A percentile compares a stretch with the other conserved stretches of the same genome.
phyloP scores from a whole-genome alignment of 768 basidiomycete species.

The Baorangia bicolor region DNA sequence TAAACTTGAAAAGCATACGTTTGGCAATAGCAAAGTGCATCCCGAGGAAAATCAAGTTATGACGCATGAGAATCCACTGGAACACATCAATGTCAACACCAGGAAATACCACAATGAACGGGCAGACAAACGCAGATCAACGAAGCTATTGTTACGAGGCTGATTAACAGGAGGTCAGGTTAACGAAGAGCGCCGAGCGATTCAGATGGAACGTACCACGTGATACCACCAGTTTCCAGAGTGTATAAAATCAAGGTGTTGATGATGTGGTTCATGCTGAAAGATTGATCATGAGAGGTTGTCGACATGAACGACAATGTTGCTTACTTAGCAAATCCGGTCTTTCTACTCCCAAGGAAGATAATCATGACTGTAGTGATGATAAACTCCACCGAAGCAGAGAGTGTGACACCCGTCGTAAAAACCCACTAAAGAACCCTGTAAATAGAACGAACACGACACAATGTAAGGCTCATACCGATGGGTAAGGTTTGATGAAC shows the following conservation, averaged over 20 bases:
- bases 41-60: conserved; percentile 36
- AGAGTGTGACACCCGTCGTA: conserved; percentile 31
- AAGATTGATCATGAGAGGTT: background rate
- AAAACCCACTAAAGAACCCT: conserved; percentile 29
- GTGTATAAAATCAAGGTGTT: conserved; percentile 52
- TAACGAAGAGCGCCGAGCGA: background rate
- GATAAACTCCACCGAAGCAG: conserved; percentile 34
- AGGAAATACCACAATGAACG: background rate
- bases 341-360: conserved; percentile 33
- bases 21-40: conserved; percentile 38
- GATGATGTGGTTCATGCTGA: conserved; percentile 48
- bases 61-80: conserved; percentile 35
- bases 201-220: conserved; percentile 31
- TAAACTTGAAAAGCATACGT: conserved; percentile 13
- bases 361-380: conserved; percentile 32
- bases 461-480: conserved; percentile 10
- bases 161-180: conserved; percentile 4
- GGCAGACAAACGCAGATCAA: conserved; percentile 30
- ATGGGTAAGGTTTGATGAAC: conserved; percentile 33
- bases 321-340: conserved; percentile 30
- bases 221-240: conserved; percentile 51
- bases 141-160: conserved; percentile 34
- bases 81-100: background rate
- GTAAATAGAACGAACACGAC: background rate
- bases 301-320: accelerated